Percentiles rank a stretch among this genome's conserved stretches.
Evolutionary conservation across 2,329 filamentous ascomycete genomes (phyloP).

Genomic region (Talaromyces albobiverticillius): DNA sequence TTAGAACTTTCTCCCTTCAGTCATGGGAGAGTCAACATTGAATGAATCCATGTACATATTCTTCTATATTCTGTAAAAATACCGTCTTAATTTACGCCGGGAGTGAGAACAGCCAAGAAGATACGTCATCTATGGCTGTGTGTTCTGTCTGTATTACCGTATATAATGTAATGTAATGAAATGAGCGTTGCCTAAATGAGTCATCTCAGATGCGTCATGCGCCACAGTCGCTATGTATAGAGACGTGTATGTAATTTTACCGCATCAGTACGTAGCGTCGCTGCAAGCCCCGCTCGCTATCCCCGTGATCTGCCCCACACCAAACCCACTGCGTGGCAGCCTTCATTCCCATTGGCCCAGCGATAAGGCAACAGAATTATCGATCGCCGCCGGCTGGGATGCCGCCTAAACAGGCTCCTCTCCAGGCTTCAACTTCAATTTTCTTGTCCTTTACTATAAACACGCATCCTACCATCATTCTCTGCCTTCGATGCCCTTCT

Average conservation of each 20-base stretch:
- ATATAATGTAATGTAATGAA: no score
- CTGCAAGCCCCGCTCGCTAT: not conserved
- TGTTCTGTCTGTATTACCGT: no score
- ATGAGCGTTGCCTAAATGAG: not conserved
- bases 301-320: not conserved
- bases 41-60: not conserved
- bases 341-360: conserved; percentile 24
- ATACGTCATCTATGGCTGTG: no score
- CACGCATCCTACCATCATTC: not conserved
- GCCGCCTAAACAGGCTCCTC: not conserved
- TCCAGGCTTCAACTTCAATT: not conserved
- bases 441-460: not conserved
- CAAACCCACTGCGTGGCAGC: not conserved
- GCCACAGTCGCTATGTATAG: not conserved
- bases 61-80: no score
- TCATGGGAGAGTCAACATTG: not conserved
- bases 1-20: not conserved
- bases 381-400: conserved; percentile 13
- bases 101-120: no score
- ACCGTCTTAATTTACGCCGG: no score
- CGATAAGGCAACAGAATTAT: conserved; percentile 44
- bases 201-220: not conserved
- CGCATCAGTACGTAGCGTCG: not conserved
- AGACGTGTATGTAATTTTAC: not conserved
- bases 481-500: not conserved